Conservation (phyloP, 2,329 filamentous ascomycete genomes). For the Didymella pinodella region DNA sequence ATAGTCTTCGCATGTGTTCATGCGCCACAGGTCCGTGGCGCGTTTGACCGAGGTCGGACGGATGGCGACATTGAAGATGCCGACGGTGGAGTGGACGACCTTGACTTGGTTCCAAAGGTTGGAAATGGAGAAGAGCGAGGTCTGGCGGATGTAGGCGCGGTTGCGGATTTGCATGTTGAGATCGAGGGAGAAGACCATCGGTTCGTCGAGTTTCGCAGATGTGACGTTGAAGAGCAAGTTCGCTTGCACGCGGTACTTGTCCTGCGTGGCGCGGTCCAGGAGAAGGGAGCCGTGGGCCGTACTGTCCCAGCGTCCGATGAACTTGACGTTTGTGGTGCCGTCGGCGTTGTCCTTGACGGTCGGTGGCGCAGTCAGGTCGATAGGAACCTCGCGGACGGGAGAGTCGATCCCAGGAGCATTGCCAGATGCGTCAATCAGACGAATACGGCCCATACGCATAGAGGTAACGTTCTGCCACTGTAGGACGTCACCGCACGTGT, state of each 20-base stretch:
- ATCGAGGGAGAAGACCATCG: slow-evolving; percentile 85
- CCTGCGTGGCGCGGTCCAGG: slow-evolving; percentile 90
- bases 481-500: slow-evolving; percentile 86
- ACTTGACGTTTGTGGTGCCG: slow-evolving; percentile 84
- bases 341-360: slow-evolving; percentile 85
- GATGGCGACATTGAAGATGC: slow-evolving; percentile 85
- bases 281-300: slow-evolving; percentile 90
- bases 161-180: slow-evolving; percentile 84
- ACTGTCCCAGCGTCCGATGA: slow-evolving; percentile 96
- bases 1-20: slow-evolving; percentile 94
- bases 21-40: slow-evolving; percentile 91
- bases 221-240: slow-evolving; percentile 85
- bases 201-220: slow-evolving; percentile 83
- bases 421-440: slow-evolving; percentile 82
- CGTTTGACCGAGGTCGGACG: slow-evolving; percentile 89
- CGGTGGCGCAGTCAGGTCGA: slow-evolving; percentile 81
- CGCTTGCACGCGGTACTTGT: slow-evolving; percentile 90
- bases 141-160: slow-evolving; percentile 82
- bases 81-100: slow-evolving; percentile 85
- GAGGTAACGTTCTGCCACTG: slow-evolving; percentile 86
- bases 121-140: slow-evolving; percentile 82
- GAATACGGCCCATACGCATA: slow-evolving; percentile 80
- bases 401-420: slow-evolving; percentile 81
- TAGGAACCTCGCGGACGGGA: slow-evolving; percentile 73
- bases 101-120: slow-evolving; percentile 84